Conservation (phyloP, 768 basidiomycete genomes). For the Agrocybe chaxingu region DNA sequence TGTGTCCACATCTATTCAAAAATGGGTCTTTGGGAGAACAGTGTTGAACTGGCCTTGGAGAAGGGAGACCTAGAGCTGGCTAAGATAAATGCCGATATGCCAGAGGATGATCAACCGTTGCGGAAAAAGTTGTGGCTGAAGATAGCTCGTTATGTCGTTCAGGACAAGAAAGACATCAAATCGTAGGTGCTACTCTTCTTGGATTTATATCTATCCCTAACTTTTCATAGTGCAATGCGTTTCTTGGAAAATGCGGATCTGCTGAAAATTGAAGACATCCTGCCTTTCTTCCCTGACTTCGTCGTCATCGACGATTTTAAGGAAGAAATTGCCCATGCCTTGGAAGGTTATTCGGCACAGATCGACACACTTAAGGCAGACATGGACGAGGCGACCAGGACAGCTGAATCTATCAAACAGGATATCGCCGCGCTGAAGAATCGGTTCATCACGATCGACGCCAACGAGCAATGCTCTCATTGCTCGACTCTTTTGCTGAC, state of each 20-base stretch:
- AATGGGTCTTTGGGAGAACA: conserved; percentile 96
- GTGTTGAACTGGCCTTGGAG: conserved; percentile 90
- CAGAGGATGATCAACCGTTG: conserved; percentile 82
- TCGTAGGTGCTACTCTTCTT: conserved; percentile 56
- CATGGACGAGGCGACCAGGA: conserved; percentile 94
- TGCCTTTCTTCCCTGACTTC: conserved; percentile 99
- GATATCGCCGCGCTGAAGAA: conserved; percentile 84
- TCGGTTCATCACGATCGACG: conserved; percentile 90
- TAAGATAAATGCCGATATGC: conserved; percentile 92
- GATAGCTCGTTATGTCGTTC: conserved; percentile 97
- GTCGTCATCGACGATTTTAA: conserved; percentile 99
- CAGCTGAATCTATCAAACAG: conserved; percentile 89
- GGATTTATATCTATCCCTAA: conserved; percentile 1
- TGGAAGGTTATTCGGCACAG: conserved; percentile 91
- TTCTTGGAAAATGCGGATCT: conserved; percentile 94
- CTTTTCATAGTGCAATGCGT: conserved; percentile 76
- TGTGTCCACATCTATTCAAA: conserved; percentile 97
- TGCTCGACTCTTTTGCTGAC: conserved; percentile 77
- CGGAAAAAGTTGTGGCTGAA: conserved; percentile 97
- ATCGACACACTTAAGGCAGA: conserved; percentile 88
- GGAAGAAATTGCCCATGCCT: conserved; percentile 92
- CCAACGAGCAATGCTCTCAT: conserved; percentile 79
- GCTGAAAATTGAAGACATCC: conserved; percentile 96
- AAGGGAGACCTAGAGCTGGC: conserved; percentile 95
- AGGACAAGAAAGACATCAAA: conserved; percentile 97